phyloP scores from a whole-genome alignment of 257 asterid genomes.

The Solanum bulbocastanum region DNA sequence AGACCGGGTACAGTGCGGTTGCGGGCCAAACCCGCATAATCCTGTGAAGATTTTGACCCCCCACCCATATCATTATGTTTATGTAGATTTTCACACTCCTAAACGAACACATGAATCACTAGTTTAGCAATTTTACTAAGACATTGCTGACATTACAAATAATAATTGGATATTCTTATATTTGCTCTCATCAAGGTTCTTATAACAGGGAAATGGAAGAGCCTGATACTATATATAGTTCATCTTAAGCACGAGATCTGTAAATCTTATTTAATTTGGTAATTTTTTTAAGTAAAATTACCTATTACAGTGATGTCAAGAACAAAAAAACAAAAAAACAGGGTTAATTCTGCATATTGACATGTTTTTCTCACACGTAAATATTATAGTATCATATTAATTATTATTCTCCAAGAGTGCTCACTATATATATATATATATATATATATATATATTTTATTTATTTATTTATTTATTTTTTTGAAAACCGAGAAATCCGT shows the following conservation, averaged over 20 bases:
- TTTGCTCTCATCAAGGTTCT: background rate
- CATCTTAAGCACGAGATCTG: background rate
- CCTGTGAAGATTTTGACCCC: background rate
- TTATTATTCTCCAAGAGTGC: background rate
- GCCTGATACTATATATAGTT: background rate
- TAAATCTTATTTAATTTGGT: background rate
- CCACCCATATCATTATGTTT: background rate
- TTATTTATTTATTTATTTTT: too few relatives aligned
- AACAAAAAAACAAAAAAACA: background rate
- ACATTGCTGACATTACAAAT: background rate
- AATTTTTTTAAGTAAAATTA: background rate
- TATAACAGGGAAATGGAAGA: background rate
- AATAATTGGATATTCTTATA: background rate
- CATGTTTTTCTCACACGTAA: background rate
- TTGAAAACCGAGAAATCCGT: background rate
- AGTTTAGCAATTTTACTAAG: background rate
- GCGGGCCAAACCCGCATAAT: background rate
- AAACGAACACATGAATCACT: background rate
- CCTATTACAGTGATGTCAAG: background rate
- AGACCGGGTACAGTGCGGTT: background rate
- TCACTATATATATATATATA: background rate
- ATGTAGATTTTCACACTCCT: background rate
- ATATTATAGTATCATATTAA: background rate
- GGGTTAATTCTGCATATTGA: background rate
- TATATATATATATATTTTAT: too few relatives aligned